Evolutionary conservation across 2,329 filamentous ascomycete species (phyloP).

Genomic region (Fusarium oxysporum): DNA sequence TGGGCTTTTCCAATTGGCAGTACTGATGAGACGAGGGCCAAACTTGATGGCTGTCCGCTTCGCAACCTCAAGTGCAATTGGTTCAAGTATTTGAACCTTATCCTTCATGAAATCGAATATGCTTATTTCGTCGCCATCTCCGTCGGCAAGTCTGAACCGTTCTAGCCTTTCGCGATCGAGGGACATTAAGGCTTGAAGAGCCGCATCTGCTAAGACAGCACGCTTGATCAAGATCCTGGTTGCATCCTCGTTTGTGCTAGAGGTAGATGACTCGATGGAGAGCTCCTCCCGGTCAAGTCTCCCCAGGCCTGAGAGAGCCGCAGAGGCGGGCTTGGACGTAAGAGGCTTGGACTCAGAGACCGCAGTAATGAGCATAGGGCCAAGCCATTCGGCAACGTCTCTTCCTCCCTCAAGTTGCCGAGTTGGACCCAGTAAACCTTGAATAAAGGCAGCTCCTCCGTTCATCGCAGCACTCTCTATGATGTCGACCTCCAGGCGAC

Average conservation of each 20-base stretch:
- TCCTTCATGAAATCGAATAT: background rate
- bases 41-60: background rate
- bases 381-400: slow-evolving; percentile 16
- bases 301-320: background rate
- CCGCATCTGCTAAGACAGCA: background rate
- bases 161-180: background rate
- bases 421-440: slow-evolving; percentile 16
- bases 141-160: background rate
- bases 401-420: slow-evolving; percentile 19
- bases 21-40: background rate
- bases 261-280: background rate
- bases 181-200: background rate
- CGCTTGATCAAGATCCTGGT: background rate
- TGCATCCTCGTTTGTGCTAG: background rate
- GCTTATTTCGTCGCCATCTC: background rate
- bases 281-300: background rate
- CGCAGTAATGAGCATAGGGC: slow-evolving; percentile 8
- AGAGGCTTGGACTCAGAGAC: slow-evolving; percentile 1
- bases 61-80: background rate
- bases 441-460: slow-evolving; percentile 3
- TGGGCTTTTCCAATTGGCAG: background rate
- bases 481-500: background rate
- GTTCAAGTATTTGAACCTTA: background rate
- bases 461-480: background rate
- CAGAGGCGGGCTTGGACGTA: background rate